Evolutionary conservation across 2,329 filamentous ascomycete species (phyloP).

Genomic region (Nannizzia gypsea): DNA sequence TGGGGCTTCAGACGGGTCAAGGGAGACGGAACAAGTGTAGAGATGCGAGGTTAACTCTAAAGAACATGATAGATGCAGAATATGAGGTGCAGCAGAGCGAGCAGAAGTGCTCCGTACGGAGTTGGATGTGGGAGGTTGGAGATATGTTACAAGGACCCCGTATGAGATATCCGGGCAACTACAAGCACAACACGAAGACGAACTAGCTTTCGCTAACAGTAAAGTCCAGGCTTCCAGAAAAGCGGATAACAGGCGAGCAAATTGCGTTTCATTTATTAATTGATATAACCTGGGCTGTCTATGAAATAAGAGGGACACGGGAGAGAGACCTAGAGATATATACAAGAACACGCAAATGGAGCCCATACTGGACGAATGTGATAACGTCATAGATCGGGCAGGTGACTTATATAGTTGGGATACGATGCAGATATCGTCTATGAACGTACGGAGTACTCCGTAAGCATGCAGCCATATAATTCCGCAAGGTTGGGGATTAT

Average conservation of each 20-base stretch:
- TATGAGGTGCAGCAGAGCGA: background rate
- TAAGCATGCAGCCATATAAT: too few relatives aligned
- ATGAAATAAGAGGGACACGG: background rate
- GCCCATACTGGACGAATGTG: background rate
- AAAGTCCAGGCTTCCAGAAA: background rate
- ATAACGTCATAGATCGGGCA: background rate
- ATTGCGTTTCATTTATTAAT: background rate
- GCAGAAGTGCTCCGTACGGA: too few relatives aligned
- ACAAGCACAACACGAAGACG: background rate
- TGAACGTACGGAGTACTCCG: too few relatives aligned
- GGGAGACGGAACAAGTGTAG: background rate
- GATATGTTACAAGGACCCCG: background rate
- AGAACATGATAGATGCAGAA: background rate
- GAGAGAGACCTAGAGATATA: background rate
- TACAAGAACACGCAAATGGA: background rate
- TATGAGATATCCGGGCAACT: too few relatives aligned
- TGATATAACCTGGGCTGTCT: background rate
- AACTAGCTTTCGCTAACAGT: background rate
- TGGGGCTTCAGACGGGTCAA: background rate
- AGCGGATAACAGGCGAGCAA: background rate
- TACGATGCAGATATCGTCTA: background rate
- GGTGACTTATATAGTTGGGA: background rate
- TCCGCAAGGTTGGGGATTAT: too few relatives aligned
- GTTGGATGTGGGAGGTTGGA: background rate
- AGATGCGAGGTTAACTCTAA: background rate